phyloP scores from a whole-genome alignment of 1,139 yeast species.

The Pichia sp. region DNA sequence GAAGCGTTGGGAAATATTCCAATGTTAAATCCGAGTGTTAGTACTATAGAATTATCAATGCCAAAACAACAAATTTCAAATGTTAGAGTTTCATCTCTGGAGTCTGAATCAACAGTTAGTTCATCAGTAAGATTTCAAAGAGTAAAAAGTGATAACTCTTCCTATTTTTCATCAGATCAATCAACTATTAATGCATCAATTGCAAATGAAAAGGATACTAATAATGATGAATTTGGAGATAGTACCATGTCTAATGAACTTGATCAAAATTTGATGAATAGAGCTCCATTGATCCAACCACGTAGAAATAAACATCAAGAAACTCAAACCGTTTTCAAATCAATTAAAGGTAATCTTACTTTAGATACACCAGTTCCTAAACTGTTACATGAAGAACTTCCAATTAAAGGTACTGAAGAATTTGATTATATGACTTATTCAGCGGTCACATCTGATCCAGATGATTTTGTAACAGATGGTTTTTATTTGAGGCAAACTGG shows the following conservation, averaged over 20 bases:
- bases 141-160: constrained; percentile 16
- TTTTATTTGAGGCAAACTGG: constrained; percentile 78
- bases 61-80: constrained; percentile 12
- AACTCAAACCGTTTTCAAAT: constrained; percentile 28
- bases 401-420: constrained; percentile 65
- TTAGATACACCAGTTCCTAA: constrained; percentile 92
- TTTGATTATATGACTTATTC: constrained; percentile 92
- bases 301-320: constrained; percentile 29
- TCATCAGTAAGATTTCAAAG: constrained; percentile 7
- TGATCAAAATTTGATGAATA: constrained; percentile 12
- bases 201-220: constrained; percentile 20
- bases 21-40: constrained; percentile 18
- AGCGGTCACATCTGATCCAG: constrained; percentile 88
- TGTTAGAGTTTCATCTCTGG: constrained; percentile 12
- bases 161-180: constrained; percentile 17
- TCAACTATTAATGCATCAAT: constrained; percentile 16
- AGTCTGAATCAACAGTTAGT: constrained; percentile 10
- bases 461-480: constrained; percentile 71
- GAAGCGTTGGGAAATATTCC: constrained; percentile 22
- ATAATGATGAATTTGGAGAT: constrained; percentile 1
- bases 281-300: constrained; percentile 27
- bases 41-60: constrained; percentile 5
- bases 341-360: constrained; percentile 44
- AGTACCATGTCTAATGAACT: constrained; percentile 8
- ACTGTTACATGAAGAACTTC: constrained; percentile 52